These are phyloP conservation scores for Erodium trifolium DNA, from an alignment of 441 rosid genomes.

Conservation along the genomic window DNA sequence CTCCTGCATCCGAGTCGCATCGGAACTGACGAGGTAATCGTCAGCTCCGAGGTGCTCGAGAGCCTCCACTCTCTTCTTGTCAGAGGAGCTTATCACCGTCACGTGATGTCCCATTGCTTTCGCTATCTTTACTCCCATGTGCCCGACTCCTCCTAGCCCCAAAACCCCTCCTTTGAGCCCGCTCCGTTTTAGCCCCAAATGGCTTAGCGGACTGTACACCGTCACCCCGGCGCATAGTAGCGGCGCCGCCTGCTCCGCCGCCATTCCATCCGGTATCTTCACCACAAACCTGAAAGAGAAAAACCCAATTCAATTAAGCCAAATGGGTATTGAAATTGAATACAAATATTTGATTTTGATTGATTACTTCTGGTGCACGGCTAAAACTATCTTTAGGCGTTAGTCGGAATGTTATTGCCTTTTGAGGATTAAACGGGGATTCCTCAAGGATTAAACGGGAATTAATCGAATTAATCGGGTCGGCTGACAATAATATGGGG, in stretches of 20 bases:
- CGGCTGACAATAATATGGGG: too few relatives aligned
- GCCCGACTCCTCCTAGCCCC: slow-evolving; percentile 72
- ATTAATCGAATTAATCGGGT: too few relatives aligned
- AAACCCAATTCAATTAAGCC: background rate
- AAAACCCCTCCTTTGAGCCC: slow-evolving; percentile 62
- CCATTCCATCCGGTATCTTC: slow-evolving; percentile 77
- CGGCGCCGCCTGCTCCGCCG: slow-evolving; percentile 69
- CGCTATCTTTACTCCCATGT: slow-evolving; percentile 67
- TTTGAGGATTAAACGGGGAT: too few relatives aligned
- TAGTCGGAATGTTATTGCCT: too few relatives aligned
- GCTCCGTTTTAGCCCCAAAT: slow-evolving; percentile 51
- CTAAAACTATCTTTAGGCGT: too few relatives aligned
- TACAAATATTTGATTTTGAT: background rate
- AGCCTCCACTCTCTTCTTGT: slow-evolving; percentile 52
- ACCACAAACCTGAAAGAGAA: slow-evolving; percentile 52
- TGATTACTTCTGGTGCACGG: too few relatives aligned
- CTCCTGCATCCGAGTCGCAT: slow-evolving; percentile 36
- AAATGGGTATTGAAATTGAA: background rate
- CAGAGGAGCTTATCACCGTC: slow-evolving; percentile 63
- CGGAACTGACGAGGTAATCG: slow-evolving; percentile 49
- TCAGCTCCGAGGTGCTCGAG: slow-evolving; percentile 59
- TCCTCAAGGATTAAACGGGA: too few relatives aligned
- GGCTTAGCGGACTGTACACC: slow-evolving; percentile 57
- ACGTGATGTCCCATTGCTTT: slow-evolving; percentile 74
- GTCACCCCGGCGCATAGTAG: slow-evolving; percentile 61